Conservation (phyloP, 371 early-diverging fungal genomes). For the Parasitella parasitica region DNA sequence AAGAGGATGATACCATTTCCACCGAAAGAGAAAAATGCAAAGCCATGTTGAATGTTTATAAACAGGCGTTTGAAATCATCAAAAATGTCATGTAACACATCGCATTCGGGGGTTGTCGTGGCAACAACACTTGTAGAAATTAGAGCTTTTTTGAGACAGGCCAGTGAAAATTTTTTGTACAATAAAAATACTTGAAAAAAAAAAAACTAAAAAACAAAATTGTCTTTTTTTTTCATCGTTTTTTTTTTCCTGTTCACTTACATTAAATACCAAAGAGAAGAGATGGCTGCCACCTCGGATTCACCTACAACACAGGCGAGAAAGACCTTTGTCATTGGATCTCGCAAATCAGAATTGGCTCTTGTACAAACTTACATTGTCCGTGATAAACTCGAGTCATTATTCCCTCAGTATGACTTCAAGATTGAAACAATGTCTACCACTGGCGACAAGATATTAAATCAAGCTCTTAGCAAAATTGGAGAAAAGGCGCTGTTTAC, state of each 20-base stretch:
- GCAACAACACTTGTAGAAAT: neutral
- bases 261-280: neutral
- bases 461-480: slow-evolving; percentile 86
- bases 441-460: slow-evolving; percentile 85
- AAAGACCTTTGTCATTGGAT: slow-evolving; percentile 55
- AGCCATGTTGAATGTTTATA: slow-evolving; percentile 79
- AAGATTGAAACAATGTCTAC: slow-evolving; percentile 81
- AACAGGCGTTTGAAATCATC: slow-evolving; percentile 80
- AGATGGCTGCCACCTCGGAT: neutral
- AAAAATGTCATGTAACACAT: slow-evolving; percentile 64
- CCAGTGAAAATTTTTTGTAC: neutral
- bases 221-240: too few species aligned
- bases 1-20: slow-evolving; percentile 81
- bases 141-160: neutral
- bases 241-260: neutral
- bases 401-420: slow-evolving; percentile 53
- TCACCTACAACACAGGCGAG: neutral
- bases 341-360: slow-evolving; percentile 90
- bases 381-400: slow-evolving; percentile 48
- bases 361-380: slow-evolving; percentile 86
- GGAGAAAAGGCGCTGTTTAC: slow-evolving; percentile 95
- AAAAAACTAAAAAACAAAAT: too few species aligned
- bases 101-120: neutral
- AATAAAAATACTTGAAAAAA: too few species aligned
- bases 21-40: slow-evolving; percentile 83